phyloP scores from a whole-genome alignment of 805 yeast species.

The Starmerella vaccinii region DNA sequence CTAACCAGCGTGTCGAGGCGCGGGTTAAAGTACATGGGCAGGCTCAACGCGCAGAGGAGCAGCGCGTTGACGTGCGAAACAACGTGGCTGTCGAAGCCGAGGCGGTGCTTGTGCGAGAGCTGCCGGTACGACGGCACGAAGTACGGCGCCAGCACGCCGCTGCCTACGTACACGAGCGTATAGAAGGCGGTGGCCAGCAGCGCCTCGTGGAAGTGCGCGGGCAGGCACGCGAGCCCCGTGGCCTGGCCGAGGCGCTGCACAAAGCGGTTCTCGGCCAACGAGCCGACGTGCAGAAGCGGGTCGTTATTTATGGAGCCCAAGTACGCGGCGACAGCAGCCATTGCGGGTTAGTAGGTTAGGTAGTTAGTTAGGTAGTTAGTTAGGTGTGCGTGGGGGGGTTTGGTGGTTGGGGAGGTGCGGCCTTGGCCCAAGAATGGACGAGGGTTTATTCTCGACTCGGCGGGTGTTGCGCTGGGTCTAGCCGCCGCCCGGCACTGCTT shows the following conservation, averaged over 20 bases:
- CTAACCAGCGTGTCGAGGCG: constrained; percentile 54
- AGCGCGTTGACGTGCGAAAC: constrained; percentile 80
- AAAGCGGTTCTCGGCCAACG: constrained; percentile 9
- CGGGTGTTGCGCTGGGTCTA: not conserved
- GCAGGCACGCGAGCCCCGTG: constrained; percentile 27
- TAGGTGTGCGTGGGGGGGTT: too few relatives aligned
- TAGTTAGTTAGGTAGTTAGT: too few relatives aligned
- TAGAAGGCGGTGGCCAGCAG: constrained; percentile 51
- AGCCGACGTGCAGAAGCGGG: constrained; percentile 21
- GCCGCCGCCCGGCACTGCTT: not conserved
- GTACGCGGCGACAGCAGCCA: not conserved
- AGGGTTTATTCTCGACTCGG: not conserved
- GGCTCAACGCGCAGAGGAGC: constrained; percentile 46
- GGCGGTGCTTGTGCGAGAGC: constrained; percentile 37
- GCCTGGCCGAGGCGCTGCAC: constrained; percentile 11
- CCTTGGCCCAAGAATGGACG: not conserved
- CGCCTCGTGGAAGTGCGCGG: constrained; percentile 54
- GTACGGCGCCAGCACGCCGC: constrained; percentile 29
- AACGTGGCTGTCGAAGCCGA: constrained; percentile 82
- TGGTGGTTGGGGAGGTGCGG: too few relatives aligned
- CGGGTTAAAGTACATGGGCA: constrained; percentile 57
- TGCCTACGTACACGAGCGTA: constrained; percentile 37
- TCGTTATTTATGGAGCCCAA: constrained; percentile 31
- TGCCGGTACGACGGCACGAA: constrained; percentile 44
- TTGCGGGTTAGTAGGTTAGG: not conserved